phyloP scores from a whole-genome alignment of 306 rosid species.

The Casuarina glauca region DNA sequence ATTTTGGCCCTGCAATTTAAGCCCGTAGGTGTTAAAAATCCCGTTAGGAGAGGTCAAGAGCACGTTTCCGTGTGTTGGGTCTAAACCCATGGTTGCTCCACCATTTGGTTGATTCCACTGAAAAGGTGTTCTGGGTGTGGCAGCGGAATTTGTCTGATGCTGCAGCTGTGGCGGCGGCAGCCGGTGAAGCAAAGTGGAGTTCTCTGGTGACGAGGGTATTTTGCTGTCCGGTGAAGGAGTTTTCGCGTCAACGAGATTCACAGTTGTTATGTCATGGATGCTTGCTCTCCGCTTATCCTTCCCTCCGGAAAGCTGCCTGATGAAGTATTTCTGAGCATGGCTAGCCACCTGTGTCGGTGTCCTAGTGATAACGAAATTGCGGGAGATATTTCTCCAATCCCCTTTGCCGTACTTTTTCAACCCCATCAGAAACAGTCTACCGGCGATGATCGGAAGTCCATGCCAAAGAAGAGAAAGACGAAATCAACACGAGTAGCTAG shows the following conservation, averaged over 20 bases:
- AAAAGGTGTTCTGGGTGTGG: slow-evolving; percentile 39
- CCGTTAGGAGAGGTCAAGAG: slow-evolving; percentile 54
- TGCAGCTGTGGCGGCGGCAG: slow-evolving; percentile 22
- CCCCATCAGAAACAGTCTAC: slow-evolving; percentile 81
- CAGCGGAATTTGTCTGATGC: slow-evolving; percentile 32
- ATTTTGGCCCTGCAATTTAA: slow-evolving; percentile 54
- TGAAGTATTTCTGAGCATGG: slow-evolving; percentile 95
- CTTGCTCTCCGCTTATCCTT: slow-evolving; percentile 93
- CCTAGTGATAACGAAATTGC: slow-evolving; percentile 68
- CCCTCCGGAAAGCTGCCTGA: slow-evolving; percentile 79
- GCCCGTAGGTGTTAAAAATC: slow-evolving; percentile 47
- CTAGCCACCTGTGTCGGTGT: slow-evolving; percentile 97
- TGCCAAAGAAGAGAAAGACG: neutral
- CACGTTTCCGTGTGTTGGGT: slow-evolving; percentile 42
- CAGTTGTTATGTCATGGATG: slow-evolving; percentile 96
- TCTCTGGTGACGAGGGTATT: slow-evolving; percentile 49
- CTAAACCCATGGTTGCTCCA: slow-evolving; percentile 45
- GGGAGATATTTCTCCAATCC: slow-evolving; percentile 93
- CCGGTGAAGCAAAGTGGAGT: slow-evolving; percentile 25
- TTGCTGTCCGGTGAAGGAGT: slow-evolving; percentile 55
- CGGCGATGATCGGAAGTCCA: neutral
- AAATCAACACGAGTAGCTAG: slow-evolving; percentile 6
- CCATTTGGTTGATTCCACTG: slow-evolving; percentile 64
- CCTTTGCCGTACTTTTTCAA: slow-evolving; percentile 88
- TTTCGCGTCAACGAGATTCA: slow-evolving; percentile 57